These are phyloP conservation scores for Aquilaria malaccensis DNA, from an alignment of 345 rosid species.

Conservation along the genomic window DNA sequence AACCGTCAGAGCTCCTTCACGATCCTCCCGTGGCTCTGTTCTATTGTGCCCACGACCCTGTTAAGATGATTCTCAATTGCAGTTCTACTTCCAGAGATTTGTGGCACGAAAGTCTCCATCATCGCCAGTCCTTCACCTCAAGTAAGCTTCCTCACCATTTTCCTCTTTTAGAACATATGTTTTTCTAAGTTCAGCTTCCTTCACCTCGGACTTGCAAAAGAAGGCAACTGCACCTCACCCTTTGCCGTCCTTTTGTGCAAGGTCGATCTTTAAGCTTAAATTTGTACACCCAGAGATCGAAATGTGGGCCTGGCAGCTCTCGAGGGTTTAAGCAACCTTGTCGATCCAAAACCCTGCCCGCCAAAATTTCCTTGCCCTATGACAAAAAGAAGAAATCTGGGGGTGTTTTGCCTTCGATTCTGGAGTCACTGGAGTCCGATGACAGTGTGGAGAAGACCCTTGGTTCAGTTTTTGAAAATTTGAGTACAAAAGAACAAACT, in stretches of 20 bases:
- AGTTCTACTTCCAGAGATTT: conserved; percentile 27
- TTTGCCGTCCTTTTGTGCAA: background rate
- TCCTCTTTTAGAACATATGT: conserved; percentile 17
- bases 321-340: conserved; percentile 43
- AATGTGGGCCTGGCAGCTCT: conserved; percentile 22
- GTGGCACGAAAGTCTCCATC: conserved; percentile 25
- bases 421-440: conserved; percentile 52
- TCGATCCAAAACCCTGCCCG: conserved; percentile 33
- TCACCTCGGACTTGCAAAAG: conserved; percentile 4
- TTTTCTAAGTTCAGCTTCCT: conserved; percentile 23
- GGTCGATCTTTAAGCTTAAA: conserved; percentile 5
- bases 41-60: no score
- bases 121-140: conserved; percentile 16
- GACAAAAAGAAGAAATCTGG: conserved; percentile 38
- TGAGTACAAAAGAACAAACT: conserved; percentile 77
- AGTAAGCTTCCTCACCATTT: conserved; percentile 32
- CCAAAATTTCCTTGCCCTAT: conserved; percentile 27
- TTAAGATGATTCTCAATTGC: conserved; percentile 13
- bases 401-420: conserved; percentile 53
- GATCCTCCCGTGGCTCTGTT: no score
- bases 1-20: no score
- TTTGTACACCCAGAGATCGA: conserved; percentile 16
- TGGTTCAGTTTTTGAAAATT: conserved; percentile 33
- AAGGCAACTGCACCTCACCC: background rate
- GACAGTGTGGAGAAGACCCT: conserved; percentile 50